A percentile compares a stretch with the other conserved stretches of the same genome.
phyloP scores from a whole-genome alignment of 306 rosid species.

The Delonix regia region DNA sequence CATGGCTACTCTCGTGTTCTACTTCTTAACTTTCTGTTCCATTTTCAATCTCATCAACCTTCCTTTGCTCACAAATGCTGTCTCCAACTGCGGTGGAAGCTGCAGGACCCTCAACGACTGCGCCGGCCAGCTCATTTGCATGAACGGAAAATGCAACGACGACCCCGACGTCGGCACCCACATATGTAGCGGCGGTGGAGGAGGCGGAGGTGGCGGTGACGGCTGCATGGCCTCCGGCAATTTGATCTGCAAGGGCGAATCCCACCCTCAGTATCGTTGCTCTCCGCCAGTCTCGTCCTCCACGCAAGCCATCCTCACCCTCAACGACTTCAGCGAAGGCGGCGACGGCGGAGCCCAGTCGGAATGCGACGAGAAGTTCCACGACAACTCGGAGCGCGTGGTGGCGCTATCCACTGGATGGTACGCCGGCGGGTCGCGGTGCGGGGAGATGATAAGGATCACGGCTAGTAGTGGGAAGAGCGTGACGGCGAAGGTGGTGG shows the following conservation, averaged over 20 bases:
- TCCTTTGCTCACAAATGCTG: constrained; percentile 23
- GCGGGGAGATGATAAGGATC: constrained; percentile 41
- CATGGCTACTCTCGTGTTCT: background rate
- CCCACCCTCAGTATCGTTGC: constrained; percentile 30
- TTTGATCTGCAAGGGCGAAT: constrained; percentile 18
- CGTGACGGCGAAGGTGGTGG: constrained; percentile 51
- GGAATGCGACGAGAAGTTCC: constrained; percentile 40
- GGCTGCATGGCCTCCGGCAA: constrained; percentile 9
- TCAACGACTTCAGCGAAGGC: constrained; percentile 41
- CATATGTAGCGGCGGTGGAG: background rate
- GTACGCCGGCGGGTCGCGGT: constrained; percentile 31
- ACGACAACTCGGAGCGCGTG: constrained; percentile 31
- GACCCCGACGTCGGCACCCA: no score
- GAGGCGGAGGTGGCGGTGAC: background rate
- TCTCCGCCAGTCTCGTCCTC: constrained; percentile 38
- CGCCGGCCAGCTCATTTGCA: constrained; percentile 52
- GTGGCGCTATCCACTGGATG: constrained; percentile 58
- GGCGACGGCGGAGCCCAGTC: constrained; percentile 41
- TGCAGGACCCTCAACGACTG: constrained; percentile 46
- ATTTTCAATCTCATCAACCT: no score
- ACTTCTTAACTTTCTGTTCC: no score
- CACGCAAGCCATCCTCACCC: constrained; percentile 39
- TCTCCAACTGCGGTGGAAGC: constrained; percentile 46
- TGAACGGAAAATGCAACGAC: constrained; percentile 49
- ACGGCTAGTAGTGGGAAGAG: constrained; percentile 41